phyloP scores from a whole-genome alignment of 164 flowering plant species.

The Sedum album region DNA sequence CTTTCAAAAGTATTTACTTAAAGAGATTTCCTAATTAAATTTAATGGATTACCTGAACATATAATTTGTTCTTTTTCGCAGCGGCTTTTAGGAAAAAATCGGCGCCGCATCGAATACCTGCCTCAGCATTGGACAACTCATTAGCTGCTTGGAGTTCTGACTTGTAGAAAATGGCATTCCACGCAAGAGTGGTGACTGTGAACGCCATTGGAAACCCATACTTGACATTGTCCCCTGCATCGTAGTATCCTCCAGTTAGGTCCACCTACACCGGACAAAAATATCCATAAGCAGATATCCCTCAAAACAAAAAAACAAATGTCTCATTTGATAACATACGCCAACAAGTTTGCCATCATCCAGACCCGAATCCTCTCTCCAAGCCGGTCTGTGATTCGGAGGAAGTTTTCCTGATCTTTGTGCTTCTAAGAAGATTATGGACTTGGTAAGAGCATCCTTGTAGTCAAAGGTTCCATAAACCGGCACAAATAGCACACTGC shows the following conservation, averaged over 20 bases:
- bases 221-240: conserved; percentile 96
- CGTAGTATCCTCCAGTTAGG: conserved; percentile 82
- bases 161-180: conserved; percentile 49
- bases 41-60: conserved; percentile 47
- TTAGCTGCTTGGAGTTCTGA: conserved; percentile 47
- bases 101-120: conserved; percentile 73
- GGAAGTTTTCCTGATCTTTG: conserved; percentile 88
- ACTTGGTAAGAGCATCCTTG: conserved; percentile 70
- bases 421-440: conserved; percentile 76
- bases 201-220: conserved; percentile 88
- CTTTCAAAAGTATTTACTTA: background rate
- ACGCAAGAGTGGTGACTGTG: conserved; percentile 68
- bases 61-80: conserved; percentile 31
- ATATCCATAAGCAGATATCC: background rate
- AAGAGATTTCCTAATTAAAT: background rate
- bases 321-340: conserved; percentile 17
- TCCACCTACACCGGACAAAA: conserved; percentile 38
- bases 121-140: conserved; percentile 38
- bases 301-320: background rate
- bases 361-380: conserved; percentile 83
- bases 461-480: conserved; percentile 41
- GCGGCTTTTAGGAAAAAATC: conserved; percentile 70
- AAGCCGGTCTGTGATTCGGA: conserved; percentile 34
- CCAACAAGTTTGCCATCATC: conserved; percentile 59
- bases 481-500: conserved; percentile 14